A percentile compares a stretch with the other conserved stretches of the same genome.
These are phyloP conservation scores for Wickerhamiella siamensis DNA, from an alignment of 805 yeast genomes.

Conservation along the genomic window DNA sequence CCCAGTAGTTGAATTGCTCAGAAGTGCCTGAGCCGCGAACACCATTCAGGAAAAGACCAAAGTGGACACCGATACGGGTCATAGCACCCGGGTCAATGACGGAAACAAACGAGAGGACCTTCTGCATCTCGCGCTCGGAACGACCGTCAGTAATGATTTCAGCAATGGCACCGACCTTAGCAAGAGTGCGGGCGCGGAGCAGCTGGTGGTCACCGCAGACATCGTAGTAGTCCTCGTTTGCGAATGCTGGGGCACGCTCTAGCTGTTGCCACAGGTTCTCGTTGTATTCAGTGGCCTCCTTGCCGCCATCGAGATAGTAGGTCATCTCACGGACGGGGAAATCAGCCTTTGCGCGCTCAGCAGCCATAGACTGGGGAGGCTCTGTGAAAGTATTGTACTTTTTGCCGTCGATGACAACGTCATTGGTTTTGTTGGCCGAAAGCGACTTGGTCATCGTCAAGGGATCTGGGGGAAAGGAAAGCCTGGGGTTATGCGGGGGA, in stretches of 20 bases:
- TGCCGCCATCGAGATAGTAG: conserved; percentile 30
- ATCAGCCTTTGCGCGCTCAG: conserved; percentile 27
- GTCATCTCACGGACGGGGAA: conserved; percentile 29
- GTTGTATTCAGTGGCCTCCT: conserved; percentile 26
- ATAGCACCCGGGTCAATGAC: conserved; percentile 56
- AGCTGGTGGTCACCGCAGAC: conserved; percentile 27
- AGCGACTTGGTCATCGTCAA: neutral
- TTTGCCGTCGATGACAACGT: conserved; percentile 15
- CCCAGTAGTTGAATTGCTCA: conserved; percentile 76
- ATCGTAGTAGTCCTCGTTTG: conserved; percentile 32
- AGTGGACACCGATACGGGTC: conserved; percentile 77
- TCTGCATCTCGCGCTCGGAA: conserved; percentile 19
- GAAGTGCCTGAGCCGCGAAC: conserved; percentile 78
- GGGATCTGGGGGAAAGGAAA: neutral
- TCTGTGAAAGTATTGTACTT: conserved; percentile 21
- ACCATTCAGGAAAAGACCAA: conserved; percentile 71
- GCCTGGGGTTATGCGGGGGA: neutral
- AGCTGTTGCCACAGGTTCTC: conserved; percentile 30
- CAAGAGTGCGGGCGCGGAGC: conserved; percentile 25
- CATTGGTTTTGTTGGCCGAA: conserved; percentile 5
- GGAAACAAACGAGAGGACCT: conserved; percentile 20
- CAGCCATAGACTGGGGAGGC: conserved; percentile 26
- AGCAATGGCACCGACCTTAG: conserved; percentile 16
- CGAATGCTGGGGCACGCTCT: conserved; percentile 40
- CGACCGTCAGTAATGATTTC: conserved; percentile 16